Base-by-base conservation (phyloP, 805 yeast genomes). In the Lipomyces sp. region DNA sequence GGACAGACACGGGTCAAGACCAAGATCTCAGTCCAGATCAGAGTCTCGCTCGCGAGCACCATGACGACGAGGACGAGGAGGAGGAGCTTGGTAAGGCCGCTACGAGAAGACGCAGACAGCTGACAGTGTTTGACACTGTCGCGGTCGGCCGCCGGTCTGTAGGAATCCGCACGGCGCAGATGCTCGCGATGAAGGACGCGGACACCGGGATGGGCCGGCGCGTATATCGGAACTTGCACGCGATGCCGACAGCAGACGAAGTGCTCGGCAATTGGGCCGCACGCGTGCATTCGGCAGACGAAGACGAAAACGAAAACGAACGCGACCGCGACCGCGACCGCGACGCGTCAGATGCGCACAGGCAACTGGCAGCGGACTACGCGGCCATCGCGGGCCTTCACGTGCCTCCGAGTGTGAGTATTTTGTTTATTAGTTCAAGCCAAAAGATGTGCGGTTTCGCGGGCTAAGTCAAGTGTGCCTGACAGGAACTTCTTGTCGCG, bases 401-500 rank as follows among this genome's bases (percentile, higher is more conserved):
- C 37, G 37, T 39, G 60, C 60, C 53, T 35, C 24, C 53, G 30
- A 50, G 15, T 54, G 57, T 54, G 57, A 54, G 57, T 54, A 24
- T 33, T 30, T 37, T 37, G 0, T 3, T 11, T 1, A 1, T 37
- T 24, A 24, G 39, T 6, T 7, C 6, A 7, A 8, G 2, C 37
- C 37, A 34, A 6, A 24, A 15, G 30, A 2, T 13, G 8, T 34
- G 4, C 18, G 59, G 13, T 4, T 24, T n/a, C 35, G 8, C 24
- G 13, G 42, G 30, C 59, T 18, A 29, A 18, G 1, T 24, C 59
- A 18, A 7, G 13, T 13, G 4, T 24, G 53, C 30, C 4, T 29
- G 18, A 11, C 57, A 62, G 67, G 65, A 55, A 13, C 62, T 64
- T 33, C 58, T 64, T 29, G 33, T 5, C 4, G 64, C 62, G 30